Evolutionary conservation across 2,329 filamentous ascomycete genomes (phyloP), one percentile per base, ranked within the genome.

Genomic region (Xylariomycetidae sp.): DNA sequence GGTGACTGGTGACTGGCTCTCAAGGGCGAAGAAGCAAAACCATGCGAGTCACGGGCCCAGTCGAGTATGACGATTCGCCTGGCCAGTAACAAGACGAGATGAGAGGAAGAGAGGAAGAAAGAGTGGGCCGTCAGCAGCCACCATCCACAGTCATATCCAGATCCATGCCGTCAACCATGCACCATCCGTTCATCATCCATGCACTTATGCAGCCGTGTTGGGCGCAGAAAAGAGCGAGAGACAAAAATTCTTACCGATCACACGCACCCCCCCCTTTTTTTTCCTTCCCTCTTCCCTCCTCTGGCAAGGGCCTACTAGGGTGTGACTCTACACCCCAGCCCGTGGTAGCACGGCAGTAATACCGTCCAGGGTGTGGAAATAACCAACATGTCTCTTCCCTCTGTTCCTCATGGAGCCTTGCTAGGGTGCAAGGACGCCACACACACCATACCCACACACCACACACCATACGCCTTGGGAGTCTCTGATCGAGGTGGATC

Each of bases 1-100:
- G n/a, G n/a, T n/a, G n/a, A n/a, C n/a, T n/a, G n/a, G n/a, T n/a
- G n/a, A n/a, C n/a, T n/a, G n/a, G n/a, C n/a, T n/a, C 36, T 37
- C 37, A 42, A 37, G 40, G 41, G 37, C 37, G 38, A 45, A 46
- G 37, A 38, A 41, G 40, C 31, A 47, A 45, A 51, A 51, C 41
- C 37, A 54, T 54, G 51, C 54, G 53, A 58, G 54, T 58, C 54
- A 58, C 54, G 52, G 49, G 51, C 43, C 42, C 42, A 25, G 46
- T 47, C 38, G 42, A 48, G 47, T 49, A 51, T 55, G 49, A 55
- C 53, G 53, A 54, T 49, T 52, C 48, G 51, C 45, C 47, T 46
- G 36, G 38, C 45, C 47, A 51, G 46, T 45, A 27, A 46, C 40
- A 42, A 44, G 40, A 50, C 37, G 40, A 50, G 45, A 50, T 43